A percentile compares a stretch with the other conserved stretches of the same genome.
Evolutionary conservation across 129 eudicot genomes (phyloP).

Genomic region (Tagetes patula): DNA sequence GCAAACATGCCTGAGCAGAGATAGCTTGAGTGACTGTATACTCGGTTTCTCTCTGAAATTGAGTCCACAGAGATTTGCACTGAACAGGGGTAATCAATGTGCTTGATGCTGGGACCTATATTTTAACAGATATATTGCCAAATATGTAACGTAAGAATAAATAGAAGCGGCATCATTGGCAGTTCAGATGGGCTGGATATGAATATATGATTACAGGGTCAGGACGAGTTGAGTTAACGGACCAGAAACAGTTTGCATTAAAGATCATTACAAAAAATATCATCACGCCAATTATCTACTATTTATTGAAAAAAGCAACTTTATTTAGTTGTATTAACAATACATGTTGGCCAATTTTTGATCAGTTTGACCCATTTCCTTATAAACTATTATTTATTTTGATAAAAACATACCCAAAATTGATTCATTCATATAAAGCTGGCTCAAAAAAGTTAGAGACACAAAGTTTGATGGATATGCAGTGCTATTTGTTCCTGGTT

Average conservation of each 20-base stretch:
- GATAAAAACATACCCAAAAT: neutral
- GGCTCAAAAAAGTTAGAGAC: neutral
- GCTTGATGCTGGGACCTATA: constrained; percentile 48
- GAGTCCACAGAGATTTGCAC: constrained; percentile 38
- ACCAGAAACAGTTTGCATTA: too few relatives aligned
- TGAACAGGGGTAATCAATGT: constrained; percentile 27
- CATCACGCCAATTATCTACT: too few relatives aligned
- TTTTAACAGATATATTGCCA: neutral
- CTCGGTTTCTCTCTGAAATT: constrained; percentile 57
- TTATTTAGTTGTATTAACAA: too few relatives aligned
- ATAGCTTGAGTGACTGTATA: constrained; percentile 61
- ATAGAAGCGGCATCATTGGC: neutral
- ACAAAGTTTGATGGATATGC: neutral
- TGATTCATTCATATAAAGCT: neutral
- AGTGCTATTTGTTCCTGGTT: neutral
- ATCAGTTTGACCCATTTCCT: too few relatives aligned
- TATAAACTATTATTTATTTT: too few relatives aligned
- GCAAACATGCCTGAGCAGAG: constrained; percentile 46
- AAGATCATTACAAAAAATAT: too few relatives aligned
- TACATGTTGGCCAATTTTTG: too few relatives aligned
- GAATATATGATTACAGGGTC: too few relatives aligned
- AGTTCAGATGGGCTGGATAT: too few relatives aligned
- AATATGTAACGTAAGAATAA: neutral
- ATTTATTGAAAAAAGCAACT: too few relatives aligned
- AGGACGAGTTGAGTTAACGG: too few relatives aligned